Evolutionary conservation across 2,329 filamentous ascomycete genomes (phyloP), one percentile per base, ranked within the genome.

Genomic region (Aspergillus ochraceoroseus): DNA sequence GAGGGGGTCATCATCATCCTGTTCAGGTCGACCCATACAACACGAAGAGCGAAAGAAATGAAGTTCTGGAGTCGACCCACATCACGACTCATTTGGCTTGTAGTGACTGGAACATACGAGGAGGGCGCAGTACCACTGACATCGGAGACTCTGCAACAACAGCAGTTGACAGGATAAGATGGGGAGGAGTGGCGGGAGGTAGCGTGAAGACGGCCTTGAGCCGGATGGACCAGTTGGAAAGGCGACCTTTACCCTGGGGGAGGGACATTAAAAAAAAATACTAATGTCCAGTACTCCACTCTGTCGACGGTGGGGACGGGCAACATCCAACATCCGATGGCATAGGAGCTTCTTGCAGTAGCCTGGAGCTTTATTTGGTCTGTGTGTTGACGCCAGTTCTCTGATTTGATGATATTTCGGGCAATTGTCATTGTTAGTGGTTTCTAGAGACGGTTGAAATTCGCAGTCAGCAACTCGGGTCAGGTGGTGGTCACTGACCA

Each of bases 401-500:
- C 26, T 51, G 48, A 51, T 51, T 49, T 46, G 48, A 52, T 25
- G 30, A 20, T 12, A 29, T 13, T 31, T 43, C 48, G 50, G 51
- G 44, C 33, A 47, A 41, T 52, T 51, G 37, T 30, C 31, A 28
- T 28, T 7, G 12, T 35, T 13, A 15, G 25, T 20, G 20, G 32
- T 40, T 43, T 32, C 36, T 42, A 34, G 13, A 27, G 26, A 29
- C 27, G 32, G 17, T 23, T 33, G 26, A 29, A 33, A 20, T 28
- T 31, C 27, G 25, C 25, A 46, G 44, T 49, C 38, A 44, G 37
- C 38, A 44, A n/a, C n/a, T 28, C 43, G 44, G 44, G 48, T 54
- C 52, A 54, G 43, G 41, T 53, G 51, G 43, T 50, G 44, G 42
- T 51, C 52, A 55, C 43, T 50, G 52, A 52, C 38, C 31, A 32